These are phyloP conservation scores for Eremochloa ophiuroides DNA, from an alignment of 176 grass and related monocot species.

Conservation along the genomic window DNA sequence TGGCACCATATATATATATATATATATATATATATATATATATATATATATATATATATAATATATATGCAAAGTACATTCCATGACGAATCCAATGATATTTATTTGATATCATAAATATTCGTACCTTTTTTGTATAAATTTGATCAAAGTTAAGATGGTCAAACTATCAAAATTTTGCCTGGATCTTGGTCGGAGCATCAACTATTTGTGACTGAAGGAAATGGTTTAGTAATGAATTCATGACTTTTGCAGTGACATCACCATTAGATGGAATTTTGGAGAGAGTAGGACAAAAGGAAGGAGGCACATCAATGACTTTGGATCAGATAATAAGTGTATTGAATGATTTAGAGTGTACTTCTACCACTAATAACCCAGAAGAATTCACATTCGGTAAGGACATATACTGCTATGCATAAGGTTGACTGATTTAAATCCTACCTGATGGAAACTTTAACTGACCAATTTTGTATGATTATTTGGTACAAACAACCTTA, in stretches of 20 bases:
- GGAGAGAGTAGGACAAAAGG: conserved; percentile 65
- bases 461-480: neutral
- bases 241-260: conserved; percentile 44
- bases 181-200: neutral
- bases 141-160: neutral
- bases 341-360: conserved; percentile 58
- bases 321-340: conserved; percentile 68
- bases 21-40: too few species aligned
- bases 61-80: too few species aligned
- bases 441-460: neutral
- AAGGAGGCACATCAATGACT: conserved; percentile 71
- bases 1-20: neutral
- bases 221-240: conserved; percentile 4
- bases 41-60: too few species aligned
- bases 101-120: too few species aligned
- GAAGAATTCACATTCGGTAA: conserved; percentile 63
- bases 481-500: neutral
- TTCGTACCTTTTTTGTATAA: too few species aligned
- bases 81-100: too few species aligned
- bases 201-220: neutral
- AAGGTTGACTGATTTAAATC: conserved; percentile 12
- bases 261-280: conserved; percentile 71
- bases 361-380: conserved; percentile 32
- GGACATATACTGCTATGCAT: neutral
- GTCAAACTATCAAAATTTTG: neutral